These are phyloP conservation scores for Kwoniella sp. DNA, from an alignment of 768 basidiomycete species.

Conservation along the genomic window DNA sequence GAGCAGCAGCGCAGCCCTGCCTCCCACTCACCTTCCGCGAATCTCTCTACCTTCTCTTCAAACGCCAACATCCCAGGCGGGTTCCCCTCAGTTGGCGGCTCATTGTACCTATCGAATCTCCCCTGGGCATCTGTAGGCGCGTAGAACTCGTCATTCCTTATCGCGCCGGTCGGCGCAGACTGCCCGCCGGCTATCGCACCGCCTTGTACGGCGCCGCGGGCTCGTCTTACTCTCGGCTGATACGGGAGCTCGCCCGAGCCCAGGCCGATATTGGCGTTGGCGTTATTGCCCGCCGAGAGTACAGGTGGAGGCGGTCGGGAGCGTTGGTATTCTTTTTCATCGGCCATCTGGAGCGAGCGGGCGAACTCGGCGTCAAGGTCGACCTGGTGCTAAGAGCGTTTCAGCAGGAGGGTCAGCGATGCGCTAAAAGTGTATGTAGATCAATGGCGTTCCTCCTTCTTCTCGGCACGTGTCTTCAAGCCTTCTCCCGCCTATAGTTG, in stretches of 20 bases:
- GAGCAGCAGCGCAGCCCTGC: background rate
- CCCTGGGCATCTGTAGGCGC: background rate
- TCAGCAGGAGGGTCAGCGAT: background rate
- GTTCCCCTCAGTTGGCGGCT: slow-evolving; percentile 24
- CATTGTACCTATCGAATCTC: background rate
- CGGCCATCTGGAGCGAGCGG: slow-evolving; percentile 52
- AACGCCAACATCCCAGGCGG: slow-evolving; percentile 48
- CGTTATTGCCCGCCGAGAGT: background rate
- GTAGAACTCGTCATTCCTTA: slow-evolving; percentile 8
- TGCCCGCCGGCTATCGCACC: background rate
- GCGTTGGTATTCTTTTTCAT: slow-evolving; percentile 37
- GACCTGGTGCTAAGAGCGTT: slow-evolving; percentile 40
- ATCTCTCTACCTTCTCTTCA: slow-evolving; percentile 51
- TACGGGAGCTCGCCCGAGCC: slow-evolving; percentile 45
- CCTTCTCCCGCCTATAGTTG: no score
- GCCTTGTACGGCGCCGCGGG: background rate
- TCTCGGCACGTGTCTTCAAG: no score
- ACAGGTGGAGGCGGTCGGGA: slow-evolving; percentile 10
- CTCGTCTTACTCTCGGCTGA: slow-evolving; percentile 50
- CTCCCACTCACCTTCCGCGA: slow-evolving; percentile 49
- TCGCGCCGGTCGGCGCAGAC: background rate
- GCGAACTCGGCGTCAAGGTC: slow-evolving; percentile 56
- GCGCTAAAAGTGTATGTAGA: background rate
- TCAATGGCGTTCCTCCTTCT: background rate
- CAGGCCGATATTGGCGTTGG: background rate